These are phyloP conservation scores for Melanogaster broomeanus DNA, from an alignment of 768 basidiomycete species.

Conservation along the genomic window DNA sequence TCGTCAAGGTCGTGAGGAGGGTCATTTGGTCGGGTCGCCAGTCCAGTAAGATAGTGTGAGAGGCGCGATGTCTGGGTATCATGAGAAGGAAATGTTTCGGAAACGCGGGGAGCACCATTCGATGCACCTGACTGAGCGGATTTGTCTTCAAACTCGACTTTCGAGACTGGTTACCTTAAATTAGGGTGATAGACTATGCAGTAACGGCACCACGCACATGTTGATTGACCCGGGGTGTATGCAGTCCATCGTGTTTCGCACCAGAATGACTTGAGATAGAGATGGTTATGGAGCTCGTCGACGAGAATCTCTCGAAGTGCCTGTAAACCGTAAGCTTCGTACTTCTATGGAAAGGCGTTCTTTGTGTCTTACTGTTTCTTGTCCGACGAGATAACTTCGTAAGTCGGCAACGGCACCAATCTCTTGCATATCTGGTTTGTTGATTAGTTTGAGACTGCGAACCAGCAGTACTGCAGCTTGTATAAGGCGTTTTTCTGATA, in stretches of 20 bases:
- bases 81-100: conserved; percentile 40
- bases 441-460: conserved; percentile 85
- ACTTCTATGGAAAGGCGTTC: not conserved
- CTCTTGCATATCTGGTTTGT: conserved; percentile 90
- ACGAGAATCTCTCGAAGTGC: conserved; percentile 89
- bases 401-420: conserved; percentile 94
- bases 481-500: conserved; percentile 91
- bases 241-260: conserved; percentile 91
- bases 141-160: conserved; percentile 65
- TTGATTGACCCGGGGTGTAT: conserved; percentile 78
- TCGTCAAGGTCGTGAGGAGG: conserved; percentile 69
- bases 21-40: conserved; percentile 76
- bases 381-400: conserved; percentile 76
- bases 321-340: conserved; percentile 43
- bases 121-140: conserved; percentile 19
- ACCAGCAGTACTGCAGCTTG: conserved; percentile 88
- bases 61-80: conserved; percentile 50
- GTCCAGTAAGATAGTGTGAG: conserved; percentile 60
- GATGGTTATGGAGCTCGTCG: conserved; percentile 93
- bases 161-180: conserved; percentile 49
- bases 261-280: conserved; percentile 98
- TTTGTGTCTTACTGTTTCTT: conserved; percentile 72
- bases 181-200: conserved; percentile 9
- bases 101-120: conserved; percentile 22
- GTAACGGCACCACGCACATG: conserved; percentile 51